These are phyloP conservation scores for Xanthoceras sorbifolium DNA, from an alignment of 345 rosid genomes.

Conservation along the genomic window DNA sequence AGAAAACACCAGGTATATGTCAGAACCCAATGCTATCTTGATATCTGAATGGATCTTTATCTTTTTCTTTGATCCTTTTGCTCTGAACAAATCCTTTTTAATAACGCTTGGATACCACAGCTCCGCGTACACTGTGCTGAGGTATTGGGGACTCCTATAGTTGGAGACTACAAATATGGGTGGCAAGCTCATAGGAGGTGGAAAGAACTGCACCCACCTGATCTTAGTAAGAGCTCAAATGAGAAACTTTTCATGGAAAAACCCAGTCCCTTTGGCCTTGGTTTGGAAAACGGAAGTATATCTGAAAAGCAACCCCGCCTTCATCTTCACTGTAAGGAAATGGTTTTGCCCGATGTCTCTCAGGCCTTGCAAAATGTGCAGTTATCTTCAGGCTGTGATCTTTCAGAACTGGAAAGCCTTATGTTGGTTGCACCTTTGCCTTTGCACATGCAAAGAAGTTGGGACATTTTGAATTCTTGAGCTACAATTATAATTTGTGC, in stretches of 20 bases:
- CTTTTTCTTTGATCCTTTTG: background rate
- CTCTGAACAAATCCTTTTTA: slow-evolving; percentile 9
- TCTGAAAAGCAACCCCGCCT: slow-evolving; percentile 65
- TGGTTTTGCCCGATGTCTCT: slow-evolving; percentile 69
- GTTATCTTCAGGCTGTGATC: slow-evolving; percentile 43
- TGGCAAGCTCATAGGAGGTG: slow-evolving; percentile 77
- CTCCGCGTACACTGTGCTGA: slow-evolving; percentile 97
- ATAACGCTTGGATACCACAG: slow-evolving; percentile 40
- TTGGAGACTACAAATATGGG: slow-evolving; percentile 91
- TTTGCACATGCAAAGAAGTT: slow-evolving; percentile 77
- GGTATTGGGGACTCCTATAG: slow-evolving; percentile 86
- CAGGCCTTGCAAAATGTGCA: slow-evolving; percentile 46
- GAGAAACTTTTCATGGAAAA: slow-evolving; percentile 23
- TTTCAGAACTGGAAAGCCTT: slow-evolving; percentile 49
- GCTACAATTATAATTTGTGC: background rate
- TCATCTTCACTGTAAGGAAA: slow-evolving; percentile 89
- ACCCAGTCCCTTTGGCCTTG: slow-evolving; percentile 60
- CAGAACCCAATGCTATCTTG: background rate
- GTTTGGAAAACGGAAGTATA: slow-evolving; percentile 73
- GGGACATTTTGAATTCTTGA: slow-evolving; percentile 53
- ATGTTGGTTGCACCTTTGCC: slow-evolving; percentile 81
- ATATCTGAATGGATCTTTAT: background rate
- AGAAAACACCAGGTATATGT: slow-evolving; percentile 88
- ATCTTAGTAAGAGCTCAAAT: slow-evolving; percentile 18
- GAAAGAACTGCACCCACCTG: slow-evolving; percentile 35